phyloP scores from a whole-genome alignment of 1,284 basidiomycete genomes.

The Gymnopus androsaceus region DNA sequence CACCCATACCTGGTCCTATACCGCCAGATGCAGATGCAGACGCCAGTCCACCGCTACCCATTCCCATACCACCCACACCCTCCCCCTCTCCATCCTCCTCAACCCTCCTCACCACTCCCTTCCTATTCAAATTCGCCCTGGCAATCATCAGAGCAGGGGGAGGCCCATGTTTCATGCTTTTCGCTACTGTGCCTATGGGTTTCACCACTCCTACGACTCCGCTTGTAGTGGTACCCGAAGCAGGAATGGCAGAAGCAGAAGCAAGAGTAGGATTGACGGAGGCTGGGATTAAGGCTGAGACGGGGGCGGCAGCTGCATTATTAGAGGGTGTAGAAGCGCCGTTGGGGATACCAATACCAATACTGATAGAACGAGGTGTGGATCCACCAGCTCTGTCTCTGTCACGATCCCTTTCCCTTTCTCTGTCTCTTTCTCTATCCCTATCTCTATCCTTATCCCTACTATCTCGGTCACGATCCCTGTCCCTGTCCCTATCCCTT shows the following conservation, averaged over 20 bases:
- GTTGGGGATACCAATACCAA: neutral
- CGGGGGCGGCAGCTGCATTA: neutral
- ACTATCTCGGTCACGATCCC: neutral
- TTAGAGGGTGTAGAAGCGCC: neutral
- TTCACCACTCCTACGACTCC: no score
- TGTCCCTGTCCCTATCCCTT: neutral
- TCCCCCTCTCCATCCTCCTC: neutral
- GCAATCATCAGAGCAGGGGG: slow-evolving; percentile 21
- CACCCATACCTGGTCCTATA: neutral
- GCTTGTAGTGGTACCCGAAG: no score
- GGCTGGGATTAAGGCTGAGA: no score
- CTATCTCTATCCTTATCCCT: neutral
- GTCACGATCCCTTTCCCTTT: neutral
- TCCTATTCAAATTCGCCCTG: slow-evolving; percentile 6
- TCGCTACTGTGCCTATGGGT: slow-evolving; percentile 6
- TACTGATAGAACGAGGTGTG: neutral
- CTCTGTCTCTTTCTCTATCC: neutral
- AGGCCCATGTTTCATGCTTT: slow-evolving; percentile 7
- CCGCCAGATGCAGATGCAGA: no score
- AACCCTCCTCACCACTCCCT: neutral
- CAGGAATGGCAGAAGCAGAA: neutral
- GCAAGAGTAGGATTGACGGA: neutral
- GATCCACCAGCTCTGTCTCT: neutral
- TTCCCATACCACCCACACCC: no score
- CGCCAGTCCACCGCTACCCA: no score